These are phyloP conservation scores for Dichotomopilus funicola DNA, from an alignment of 2,329 filamentous ascomycete genomes.

Conservation along the genomic window DNA sequence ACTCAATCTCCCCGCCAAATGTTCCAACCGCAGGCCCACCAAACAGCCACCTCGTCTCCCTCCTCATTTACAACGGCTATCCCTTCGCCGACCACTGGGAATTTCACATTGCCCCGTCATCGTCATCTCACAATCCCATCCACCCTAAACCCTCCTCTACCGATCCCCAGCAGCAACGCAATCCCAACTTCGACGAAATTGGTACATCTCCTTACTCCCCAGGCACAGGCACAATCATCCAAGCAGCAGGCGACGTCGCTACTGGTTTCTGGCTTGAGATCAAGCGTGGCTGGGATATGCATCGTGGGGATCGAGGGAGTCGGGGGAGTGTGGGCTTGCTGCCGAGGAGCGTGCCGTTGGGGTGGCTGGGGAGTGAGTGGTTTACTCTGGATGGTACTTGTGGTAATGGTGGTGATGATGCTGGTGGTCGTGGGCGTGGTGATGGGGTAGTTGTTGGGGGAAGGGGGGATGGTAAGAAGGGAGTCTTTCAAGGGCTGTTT, in stretches of 20 bases:
- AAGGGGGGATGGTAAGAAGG: background rate
- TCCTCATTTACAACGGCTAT: conserved; percentile 16
- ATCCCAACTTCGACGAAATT: too few relatives aligned
- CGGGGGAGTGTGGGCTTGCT: background rate
- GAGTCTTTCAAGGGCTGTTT: background rate
- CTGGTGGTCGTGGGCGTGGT: background rate
- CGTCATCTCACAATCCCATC: too few relatives aligned
- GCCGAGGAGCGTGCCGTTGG: conserved; percentile 2
- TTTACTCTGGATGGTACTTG: background rate
- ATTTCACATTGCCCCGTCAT: background rate
- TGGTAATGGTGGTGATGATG: background rate
- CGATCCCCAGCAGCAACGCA: too few relatives aligned
- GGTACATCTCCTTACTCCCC: too few relatives aligned
- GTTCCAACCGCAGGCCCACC: background rate
- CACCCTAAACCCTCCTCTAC: too few relatives aligned
- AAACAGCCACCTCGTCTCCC: conserved; percentile 4
- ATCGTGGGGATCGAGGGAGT: background rate
- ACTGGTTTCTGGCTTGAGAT: conserved; percentile 11
- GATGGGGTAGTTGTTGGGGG: too few relatives aligned
- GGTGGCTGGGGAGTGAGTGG: conserved; percentile 2
- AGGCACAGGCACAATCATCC: background rate
- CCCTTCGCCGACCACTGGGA: conserved; percentile 19
- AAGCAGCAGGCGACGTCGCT: conserved; percentile 10
- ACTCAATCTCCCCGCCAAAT: background rate
- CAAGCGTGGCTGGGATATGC: background rate